phyloP scores from a whole-genome alignment of 257 asterid genomes.

The Solanum pimpinellifolium region DNA sequence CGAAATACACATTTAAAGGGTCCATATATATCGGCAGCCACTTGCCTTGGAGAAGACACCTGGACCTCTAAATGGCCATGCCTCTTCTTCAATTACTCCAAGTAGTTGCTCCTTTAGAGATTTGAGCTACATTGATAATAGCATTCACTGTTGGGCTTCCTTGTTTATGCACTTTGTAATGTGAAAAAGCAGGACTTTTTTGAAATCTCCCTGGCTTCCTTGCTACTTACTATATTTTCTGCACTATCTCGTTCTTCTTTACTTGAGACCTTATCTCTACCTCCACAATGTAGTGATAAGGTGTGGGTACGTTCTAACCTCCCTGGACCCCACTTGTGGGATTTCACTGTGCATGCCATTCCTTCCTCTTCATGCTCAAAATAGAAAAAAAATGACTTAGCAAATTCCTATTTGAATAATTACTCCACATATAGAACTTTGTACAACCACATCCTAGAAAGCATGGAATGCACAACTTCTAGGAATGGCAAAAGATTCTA shows the following conservation, averaged over 20 bases:
- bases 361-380: too few species aligned
- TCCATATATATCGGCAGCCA: neutral
- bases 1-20: neutral
- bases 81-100: neutral
- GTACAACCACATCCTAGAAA: too few species aligned
- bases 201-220: neutral
- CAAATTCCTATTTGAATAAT: neutral
- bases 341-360: neutral
- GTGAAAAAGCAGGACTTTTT: neutral
- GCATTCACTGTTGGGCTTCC: neutral
- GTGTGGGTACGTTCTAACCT: neutral
- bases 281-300: neutral
- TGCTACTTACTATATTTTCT: neutral
- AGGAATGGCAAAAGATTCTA: neutral
- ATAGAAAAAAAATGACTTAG: neutral
- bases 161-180: neutral
- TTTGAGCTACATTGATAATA: neutral
- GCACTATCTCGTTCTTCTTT: neutral
- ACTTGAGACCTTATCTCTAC: neutral
- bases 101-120: neutral
- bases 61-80: neutral
- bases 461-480: neutral
- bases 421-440: neutral
- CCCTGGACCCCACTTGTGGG: neutral
- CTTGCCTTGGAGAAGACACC: neutral